A percentile compares a stretch with the other conserved stretches of the same genome.
phyloP scores from a whole-genome alignment of 805 yeast genomes.

The Hanseniaspora valbyensis region DNA sequence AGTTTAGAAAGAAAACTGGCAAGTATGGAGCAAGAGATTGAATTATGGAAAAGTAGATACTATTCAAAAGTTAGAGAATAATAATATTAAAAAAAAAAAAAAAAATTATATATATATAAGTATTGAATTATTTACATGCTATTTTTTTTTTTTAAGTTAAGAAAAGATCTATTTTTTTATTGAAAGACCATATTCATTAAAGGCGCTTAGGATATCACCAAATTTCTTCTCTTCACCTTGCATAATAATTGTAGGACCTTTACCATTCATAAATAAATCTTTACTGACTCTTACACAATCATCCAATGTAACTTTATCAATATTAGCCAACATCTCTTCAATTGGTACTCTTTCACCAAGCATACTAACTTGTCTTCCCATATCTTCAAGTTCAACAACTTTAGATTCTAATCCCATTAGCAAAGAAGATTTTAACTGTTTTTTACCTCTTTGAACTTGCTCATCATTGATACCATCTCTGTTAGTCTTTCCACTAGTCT shows the following conservation, averaged over 20 bases:
- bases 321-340: conserved; percentile 67
- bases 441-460: conserved; percentile 84
- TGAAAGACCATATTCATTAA: conserved; percentile 49
- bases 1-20: conserved; percentile 44
- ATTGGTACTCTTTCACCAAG: conserved; percentile 67
- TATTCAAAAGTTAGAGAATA: conserved; percentile 22
- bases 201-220: conserved; percentile 66
- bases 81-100: background rate
- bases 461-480: conserved; percentile 51
- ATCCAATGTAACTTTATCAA: conserved; percentile 51
- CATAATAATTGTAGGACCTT: conserved; percentile 74
- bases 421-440: conserved; percentile 75
- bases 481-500: conserved; percentile 29
- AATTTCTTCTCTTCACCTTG: conserved; percentile 79
- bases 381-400: conserved; percentile 86
- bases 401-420: conserved; percentile 89
- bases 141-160: no score
- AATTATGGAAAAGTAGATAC: conserved; percentile 41
- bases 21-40: conserved; percentile 45
- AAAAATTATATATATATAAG: background rate
- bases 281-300: conserved; percentile 65
- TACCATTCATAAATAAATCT: conserved; percentile 59
- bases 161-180: background rate
- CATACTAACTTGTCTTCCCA: conserved; percentile 87
- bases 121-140: conserved; percentile 2